Conservation (phyloP, 768 basidiomycete species). For the Neoboletus brunneissimus region DNA sequence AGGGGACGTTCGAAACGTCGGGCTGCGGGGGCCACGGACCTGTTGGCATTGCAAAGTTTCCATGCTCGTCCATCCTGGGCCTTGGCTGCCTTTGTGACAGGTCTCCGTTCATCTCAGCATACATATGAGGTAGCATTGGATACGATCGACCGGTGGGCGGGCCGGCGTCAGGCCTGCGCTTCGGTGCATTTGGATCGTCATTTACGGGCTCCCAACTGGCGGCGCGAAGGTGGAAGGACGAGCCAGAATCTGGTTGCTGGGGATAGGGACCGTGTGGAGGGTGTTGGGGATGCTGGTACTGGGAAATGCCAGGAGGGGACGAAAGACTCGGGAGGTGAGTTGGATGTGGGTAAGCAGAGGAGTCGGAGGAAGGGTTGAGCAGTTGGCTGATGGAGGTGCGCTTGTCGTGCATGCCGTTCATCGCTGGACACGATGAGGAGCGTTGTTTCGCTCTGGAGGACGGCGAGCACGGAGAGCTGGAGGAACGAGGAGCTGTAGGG, state of each 20-base stretch:
- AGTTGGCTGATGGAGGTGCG: constrained; percentile 51
- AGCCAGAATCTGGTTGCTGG: constrained; percentile 27
- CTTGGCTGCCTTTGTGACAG: constrained; percentile 27
- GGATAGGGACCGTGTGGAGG: constrained; percentile 28
- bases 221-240: constrained; percentile 55
- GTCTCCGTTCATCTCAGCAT: constrained; percentile 35
- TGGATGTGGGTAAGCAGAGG: constrained; percentile 33
- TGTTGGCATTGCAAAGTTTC: constrained; percentile 28
- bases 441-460: constrained; percentile 11
- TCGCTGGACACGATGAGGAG: constrained; percentile 28
- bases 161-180: constrained; percentile 36
- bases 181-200: constrained; percentile 36
- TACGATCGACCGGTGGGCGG: constrained; percentile 34
- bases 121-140: constrained; percentile 33
- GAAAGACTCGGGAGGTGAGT: constrained; percentile 29
- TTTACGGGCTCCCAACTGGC: constrained; percentile 53
- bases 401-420: constrained; percentile 46
- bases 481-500: constrained; percentile 23
- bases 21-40: constrained; percentile 35
- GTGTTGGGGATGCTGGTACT: constrained; percentile 30
- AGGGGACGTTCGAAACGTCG: constrained; percentile 36
- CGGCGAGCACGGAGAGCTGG: constrained; percentile 7
- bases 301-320: constrained; percentile 22
- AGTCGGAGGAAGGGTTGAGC: constrained; percentile 46
- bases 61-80: constrained; percentile 33